These are phyloP conservation scores for Penicillium mononematosum DNA, from an alignment of 495 filamentous ascomycete species.

Conservation along the genomic window DNA sequence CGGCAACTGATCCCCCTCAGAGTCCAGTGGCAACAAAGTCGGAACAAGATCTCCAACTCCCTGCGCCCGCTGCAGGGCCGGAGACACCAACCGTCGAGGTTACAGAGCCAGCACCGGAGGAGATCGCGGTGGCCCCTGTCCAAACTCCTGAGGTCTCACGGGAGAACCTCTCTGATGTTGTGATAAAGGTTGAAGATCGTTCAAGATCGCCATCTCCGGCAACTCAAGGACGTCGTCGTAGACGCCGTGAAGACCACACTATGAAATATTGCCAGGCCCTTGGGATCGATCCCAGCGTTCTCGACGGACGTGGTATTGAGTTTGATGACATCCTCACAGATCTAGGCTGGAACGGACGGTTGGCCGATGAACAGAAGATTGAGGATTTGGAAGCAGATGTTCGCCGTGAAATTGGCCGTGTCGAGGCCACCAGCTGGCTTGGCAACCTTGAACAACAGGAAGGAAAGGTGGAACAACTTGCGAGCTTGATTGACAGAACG, in stretches of 20 bases:
- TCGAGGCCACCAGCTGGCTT: conserved; percentile 91
- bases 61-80: conserved; percentile 6
- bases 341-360: conserved; percentile 83
- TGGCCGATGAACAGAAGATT: conserved; percentile 67
- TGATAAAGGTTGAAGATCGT: conserved; percentile 26
- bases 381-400: conserved; percentile 81
- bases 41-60: conserved; percentile 15
- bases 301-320: conserved; percentile 67
- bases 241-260: conserved; percentile 70
- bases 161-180: conserved; percentile 33
- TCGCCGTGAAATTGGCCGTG: conserved; percentile 80
- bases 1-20: conserved; percentile 30
- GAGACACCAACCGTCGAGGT: conserved; percentile 44
- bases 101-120: conserved; percentile 33
- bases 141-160: conserved; percentile 30
- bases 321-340: conserved; percentile 80
- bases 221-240: conserved; percentile 50
- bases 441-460: conserved; percentile 85
- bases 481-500: conserved; percentile 78
- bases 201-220: conserved; percentile 42
- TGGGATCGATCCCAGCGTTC: conserved; percentile 66
- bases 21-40: conserved; percentile 22
- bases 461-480: conserved; percentile 78
- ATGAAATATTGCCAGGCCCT: conserved; percentile 74
- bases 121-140: conserved; percentile 32